Base-by-base conservation (phyloP, 352 stramenopile genomes). In the Elongisporangium undulatum region DNA sequence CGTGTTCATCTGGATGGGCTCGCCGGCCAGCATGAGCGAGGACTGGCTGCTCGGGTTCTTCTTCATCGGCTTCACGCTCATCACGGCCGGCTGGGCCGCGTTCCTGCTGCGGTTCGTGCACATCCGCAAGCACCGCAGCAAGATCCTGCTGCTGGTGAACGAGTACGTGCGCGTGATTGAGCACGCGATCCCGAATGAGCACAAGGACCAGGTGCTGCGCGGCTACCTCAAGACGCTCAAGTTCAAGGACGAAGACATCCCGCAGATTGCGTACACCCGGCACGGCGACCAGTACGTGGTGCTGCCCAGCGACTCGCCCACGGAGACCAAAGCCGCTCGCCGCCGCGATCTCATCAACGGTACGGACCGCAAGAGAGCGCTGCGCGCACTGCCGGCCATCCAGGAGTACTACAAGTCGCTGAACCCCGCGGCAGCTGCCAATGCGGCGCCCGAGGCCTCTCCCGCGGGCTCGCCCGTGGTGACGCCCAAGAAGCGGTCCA, bases 161-260 rank as follows among this genome's bases (percentile, higher is more conserved):
- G 64, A 70, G 26, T 65, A 70, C 34, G 54, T 67, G 17, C 64
- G 64, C 21, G 59, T 67, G 49, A 61, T 70, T 34, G 55, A 55
- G 1, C 53, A 54, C 23, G 50, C 54, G 48, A 63, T 70, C 45
- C 64, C 64, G 15, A 54, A 56, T 45, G 26, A 50, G 17, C 34
- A 62, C 26, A 62, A 63, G 26, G 59, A 63, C 29, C 7, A 49
- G 1, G 64, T 62, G 54, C 51, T 70, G 34, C 53, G 59, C 5
- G 29, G 39, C 1, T 64, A 60, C 22, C 53, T 68, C 21, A n/a
- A 41, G 23, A n/a, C 7, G 29, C 57, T 61, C n/a, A 48, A 53
- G 20, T 53, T 56, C 22, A 19, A 56, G 17, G 15, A 45, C 13
- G 59, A 50, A 50, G 24, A 51, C 2, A 34, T 66, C 20, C 64